phyloP scores from a whole-genome alignment of 768 basidiomycete genomes.

The Suillus weaverae region DNA sequence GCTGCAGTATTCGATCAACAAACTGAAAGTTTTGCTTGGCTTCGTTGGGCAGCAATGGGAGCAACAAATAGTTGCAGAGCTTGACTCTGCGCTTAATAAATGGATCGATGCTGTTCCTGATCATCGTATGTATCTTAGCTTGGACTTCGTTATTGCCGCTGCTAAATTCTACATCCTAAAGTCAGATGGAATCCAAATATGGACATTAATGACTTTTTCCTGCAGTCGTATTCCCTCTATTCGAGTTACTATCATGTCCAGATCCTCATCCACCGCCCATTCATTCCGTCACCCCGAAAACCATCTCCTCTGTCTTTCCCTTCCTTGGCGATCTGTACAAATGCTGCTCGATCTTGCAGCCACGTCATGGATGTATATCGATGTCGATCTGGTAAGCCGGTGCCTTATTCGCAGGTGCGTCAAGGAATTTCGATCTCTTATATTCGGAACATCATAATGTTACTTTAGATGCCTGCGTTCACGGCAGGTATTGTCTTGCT shows the following conservation, averaged over 20 bases:
- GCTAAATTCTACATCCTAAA: conserved; percentile 20
- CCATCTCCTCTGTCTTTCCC: conserved; percentile 48
- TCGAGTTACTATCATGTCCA: conserved; percentile 55
- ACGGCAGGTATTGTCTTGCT: conserved; percentile 53
- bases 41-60: conserved; percentile 57
- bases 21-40: conserved; percentile 53
- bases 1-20: conserved; percentile 69
- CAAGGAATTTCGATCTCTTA: not conserved
- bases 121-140: conserved; percentile 30
- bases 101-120: conserved; percentile 73
- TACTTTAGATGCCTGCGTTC: conserved; percentile 40
- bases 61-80: conserved; percentile 63
- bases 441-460: not conserved
- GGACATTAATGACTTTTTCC: conserved; percentile 39
- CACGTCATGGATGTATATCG: conserved; percentile 66
- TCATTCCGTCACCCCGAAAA: conserved; percentile 66
- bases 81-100: conserved; percentile 76
- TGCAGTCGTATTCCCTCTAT: conserved; percentile 53
- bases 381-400: conserved; percentile 29
- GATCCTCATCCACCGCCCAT: conserved; percentile 78
- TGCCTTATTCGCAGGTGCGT: conserved; percentile 32
- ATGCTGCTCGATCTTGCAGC: conserved; percentile 73
- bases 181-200: conserved; percentile 47
- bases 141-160: not conserved
- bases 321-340: conserved; percentile 83